Conservation (phyloP, 2,329 filamentous ascomycete genomes). For the Coleophoma cylindrospora region DNA sequence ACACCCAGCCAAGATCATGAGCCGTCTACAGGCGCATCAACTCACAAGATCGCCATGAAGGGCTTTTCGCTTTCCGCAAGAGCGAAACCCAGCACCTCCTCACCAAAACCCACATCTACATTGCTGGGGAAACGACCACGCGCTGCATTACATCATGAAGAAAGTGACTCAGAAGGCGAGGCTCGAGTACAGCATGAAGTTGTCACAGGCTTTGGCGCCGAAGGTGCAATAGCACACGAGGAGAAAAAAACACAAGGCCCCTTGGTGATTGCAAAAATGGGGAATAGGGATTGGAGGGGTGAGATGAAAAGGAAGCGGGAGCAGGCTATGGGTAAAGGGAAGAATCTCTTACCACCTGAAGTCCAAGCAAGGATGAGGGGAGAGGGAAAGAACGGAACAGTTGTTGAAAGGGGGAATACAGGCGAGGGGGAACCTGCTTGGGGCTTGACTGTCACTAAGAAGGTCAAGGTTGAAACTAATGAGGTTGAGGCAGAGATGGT, state of each 20-base stretch:
- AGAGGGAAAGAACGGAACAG: constrained; percentile 33
- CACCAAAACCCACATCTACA: constrained; percentile 10
- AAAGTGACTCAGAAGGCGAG: constrained; percentile 51
- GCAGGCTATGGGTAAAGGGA: constrained; percentile 32
- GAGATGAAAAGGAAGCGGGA: constrained; percentile 42
- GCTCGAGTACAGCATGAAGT: constrained; percentile 33
- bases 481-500: constrained; percentile 5
- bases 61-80: constrained; percentile 33
- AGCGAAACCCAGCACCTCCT: constrained; percentile 11
- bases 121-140: constrained; percentile 35
- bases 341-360: constrained; percentile 50
- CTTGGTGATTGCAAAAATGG: constrained; percentile 51
- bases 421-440: constrained; percentile 30
- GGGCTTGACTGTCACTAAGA: constrained; percentile 43
- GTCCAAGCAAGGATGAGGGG: constrained; percentile 39
- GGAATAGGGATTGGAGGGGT: constrained; percentile 59
- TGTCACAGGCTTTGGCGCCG: constrained; percentile 45
- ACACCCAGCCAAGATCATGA: constrained; percentile 16
- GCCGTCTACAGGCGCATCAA: constrained; percentile 13
- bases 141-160: constrained; percentile 46
- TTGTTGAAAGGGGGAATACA: constrained; percentile 37
- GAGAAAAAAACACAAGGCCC: constrained; percentile 25
- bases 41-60: constrained; percentile 28
- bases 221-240: constrained; percentile 33
- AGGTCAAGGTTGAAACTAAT: constrained; percentile 19